These are phyloP conservation scores for Amylocarpus encephaloides DNA, from an alignment of 2,329 filamentous ascomycete genomes.

Conservation along the genomic window DNA sequence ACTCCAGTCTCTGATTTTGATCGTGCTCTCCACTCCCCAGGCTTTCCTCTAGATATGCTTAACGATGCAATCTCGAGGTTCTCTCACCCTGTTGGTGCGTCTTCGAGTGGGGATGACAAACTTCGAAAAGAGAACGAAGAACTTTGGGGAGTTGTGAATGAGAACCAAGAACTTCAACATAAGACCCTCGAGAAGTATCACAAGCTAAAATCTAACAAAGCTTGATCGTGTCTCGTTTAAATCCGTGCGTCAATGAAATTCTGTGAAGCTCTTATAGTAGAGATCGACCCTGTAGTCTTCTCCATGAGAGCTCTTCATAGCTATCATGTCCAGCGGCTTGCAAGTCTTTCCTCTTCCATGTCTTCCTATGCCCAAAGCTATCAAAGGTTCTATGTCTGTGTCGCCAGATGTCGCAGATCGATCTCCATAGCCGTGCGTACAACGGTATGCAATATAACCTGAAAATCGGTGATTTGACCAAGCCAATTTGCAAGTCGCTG, in stretches of 20 bases:
- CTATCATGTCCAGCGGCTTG: too few species aligned
- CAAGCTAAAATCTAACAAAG: slow-evolving; percentile 22
- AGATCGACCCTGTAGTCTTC: too few species aligned
- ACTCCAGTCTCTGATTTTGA: slow-evolving; percentile 15
- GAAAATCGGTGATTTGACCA: too few species aligned
- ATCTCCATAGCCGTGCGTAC: too few species aligned
- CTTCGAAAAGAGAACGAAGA: slow-evolving; percentile 38
- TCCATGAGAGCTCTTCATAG: too few species aligned
- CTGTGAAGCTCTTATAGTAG: background rate
- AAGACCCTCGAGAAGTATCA: slow-evolving; percentile 32
- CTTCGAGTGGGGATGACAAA: slow-evolving; percentile 33
- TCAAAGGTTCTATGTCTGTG: too few species aligned
- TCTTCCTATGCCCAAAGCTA: too few species aligned
- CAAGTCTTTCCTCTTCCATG: too few species aligned
- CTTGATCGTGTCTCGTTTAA: slow-evolving; percentile 13
- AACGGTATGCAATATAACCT: too few species aligned
- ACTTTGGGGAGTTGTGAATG: slow-evolving; percentile 40
- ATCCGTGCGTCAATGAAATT: slow-evolving; percentile 7
- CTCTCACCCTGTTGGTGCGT: slow-evolving; percentile 24
- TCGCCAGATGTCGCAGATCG: too few species aligned
- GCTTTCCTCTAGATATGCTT: slow-evolving; percentile 35
- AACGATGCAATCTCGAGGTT: slow-evolving; percentile 46
- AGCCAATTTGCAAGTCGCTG: too few species aligned
- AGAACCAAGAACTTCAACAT: slow-evolving; percentile 38
- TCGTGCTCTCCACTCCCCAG: slow-evolving; percentile 17